Conservation (phyloP, 2,329 filamentous ascomycete species). For the Monilinia aucupariae region DNA sequence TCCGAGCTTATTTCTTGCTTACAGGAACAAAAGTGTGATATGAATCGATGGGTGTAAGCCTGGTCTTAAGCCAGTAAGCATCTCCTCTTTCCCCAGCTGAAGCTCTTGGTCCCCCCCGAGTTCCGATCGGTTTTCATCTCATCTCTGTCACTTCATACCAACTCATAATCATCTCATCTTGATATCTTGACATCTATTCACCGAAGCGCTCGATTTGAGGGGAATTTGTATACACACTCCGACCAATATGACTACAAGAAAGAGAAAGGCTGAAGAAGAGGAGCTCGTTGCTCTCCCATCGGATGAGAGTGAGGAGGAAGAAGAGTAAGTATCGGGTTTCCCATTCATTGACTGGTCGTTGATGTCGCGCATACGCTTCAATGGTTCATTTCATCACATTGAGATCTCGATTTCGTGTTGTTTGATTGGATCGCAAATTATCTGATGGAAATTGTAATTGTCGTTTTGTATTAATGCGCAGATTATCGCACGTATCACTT, state of each 20-base stretch:
- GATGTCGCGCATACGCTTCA: background rate
- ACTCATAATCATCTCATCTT: background rate
- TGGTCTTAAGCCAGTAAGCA: slow-evolving; percentile 10
- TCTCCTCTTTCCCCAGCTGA: slow-evolving; percentile 1
- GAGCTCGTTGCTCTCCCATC: slow-evolving; percentile 33
- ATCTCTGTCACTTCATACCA: background rate
- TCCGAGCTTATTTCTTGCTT: slow-evolving; percentile 7
- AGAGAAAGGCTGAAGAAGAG: slow-evolving; percentile 31
- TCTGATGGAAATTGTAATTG: background rate
- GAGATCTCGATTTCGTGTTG: too few relatives aligned
- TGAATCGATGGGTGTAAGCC: slow-evolving; percentile 1
- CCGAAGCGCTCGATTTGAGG: background rate
- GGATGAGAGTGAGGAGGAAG: slow-evolving; percentile 32
- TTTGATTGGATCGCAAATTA: background rate
- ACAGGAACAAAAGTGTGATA: slow-evolving; percentile 12
- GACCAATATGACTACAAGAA: slow-evolving; percentile 25
- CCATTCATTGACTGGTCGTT: background rate
- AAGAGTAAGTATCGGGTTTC: slow-evolving; percentile 27
- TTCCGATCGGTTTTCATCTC: background rate
- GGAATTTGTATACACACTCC: background rate
- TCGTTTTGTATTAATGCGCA: background rate
- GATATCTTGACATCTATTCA: background rate
- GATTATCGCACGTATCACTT: background rate
- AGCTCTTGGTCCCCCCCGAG: background rate
- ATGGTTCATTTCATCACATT: background rate